Percentiles rank a stretch among this genome's conserved stretches.
phyloP scores from a whole-genome alignment of 495 filamentous ascomycete species.

The Ascobolus immersus region DNA sequence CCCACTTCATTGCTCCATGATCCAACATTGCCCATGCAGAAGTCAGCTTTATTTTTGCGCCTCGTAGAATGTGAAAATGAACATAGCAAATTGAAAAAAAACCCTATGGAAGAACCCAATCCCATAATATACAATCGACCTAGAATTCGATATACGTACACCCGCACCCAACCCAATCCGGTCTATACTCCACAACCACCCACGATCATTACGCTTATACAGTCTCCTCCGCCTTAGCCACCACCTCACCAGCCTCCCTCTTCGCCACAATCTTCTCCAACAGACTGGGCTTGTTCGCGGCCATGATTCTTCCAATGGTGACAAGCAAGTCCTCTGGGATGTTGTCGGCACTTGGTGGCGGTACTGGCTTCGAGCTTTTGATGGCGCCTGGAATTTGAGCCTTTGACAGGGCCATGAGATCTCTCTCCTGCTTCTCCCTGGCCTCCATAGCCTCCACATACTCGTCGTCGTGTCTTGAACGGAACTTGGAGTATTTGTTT shows the following conservation, averaged over 20 bases:
- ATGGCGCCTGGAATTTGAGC: slow-evolving; percentile 17
- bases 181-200: not conserved
- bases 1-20: too few species aligned
- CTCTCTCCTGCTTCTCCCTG: slow-evolving; percentile 30
- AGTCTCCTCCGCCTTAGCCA: too few species aligned
- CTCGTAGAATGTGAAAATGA: too few species aligned
- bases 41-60: too few species aligned
- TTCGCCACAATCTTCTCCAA: slow-evolving; percentile 12
- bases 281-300: slow-evolving; percentile 23
- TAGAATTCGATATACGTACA: too few species aligned
- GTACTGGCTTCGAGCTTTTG: slow-evolving; percentile 22
- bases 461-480: slow-evolving; percentile 48
- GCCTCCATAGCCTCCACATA: slow-evolving; percentile 36
- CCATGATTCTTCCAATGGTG: slow-evolving; percentile 41
- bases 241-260: slow-evolving; percentile 8
- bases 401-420: slow-evolving; percentile 26
- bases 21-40: too few species aligned
- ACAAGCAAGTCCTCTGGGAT: slow-evolving; percentile 34
- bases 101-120: too few species aligned
- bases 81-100: too few species aligned
- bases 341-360: too few species aligned
- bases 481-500: slow-evolving; percentile 59
- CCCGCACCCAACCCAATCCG: too few species aligned
- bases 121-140: too few species aligned
- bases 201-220: not conserved